Base-by-base conservation (phyloP, 2,329 filamentous ascomycete genomes). In the Endoconidiophora polonica region DNA sequence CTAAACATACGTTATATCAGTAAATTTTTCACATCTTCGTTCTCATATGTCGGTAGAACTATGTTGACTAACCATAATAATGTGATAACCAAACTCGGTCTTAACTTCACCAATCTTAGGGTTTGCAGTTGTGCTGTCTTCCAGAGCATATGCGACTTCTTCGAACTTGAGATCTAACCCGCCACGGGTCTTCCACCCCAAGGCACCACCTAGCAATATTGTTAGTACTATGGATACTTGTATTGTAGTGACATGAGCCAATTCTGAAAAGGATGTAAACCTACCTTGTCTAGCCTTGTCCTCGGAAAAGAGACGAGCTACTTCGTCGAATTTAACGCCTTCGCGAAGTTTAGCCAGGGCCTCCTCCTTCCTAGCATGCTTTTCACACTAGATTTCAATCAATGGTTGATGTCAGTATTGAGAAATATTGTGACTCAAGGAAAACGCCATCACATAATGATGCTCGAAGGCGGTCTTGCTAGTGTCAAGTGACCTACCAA, bases 351-450 rank as follows among this genome's bases (percentile, higher is more conserved):
- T 81, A 51, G 72, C 73, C 14, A 86, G 62, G 0, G 83, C 83
- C 60, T 86, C 79, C 59, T 86, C 82, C 60, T 86, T 87, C 63
- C 80, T 85, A n/a, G 69, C 66, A 60, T 86, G 78, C 60, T 88
- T 88, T 61, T 80, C 79, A 58, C 83, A 87, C 67, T 79, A 48
- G 38, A 24, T 42, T n/a, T 33, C 16, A 43, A 43, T 22, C 40
- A 22, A 40, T 20, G 38, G 16, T 40, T 16, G 18, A 29, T 29
- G 26, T 29, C 22, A 12, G 40, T 23, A 4, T 10, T 23, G 5
- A 42, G 40, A 18, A 10, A 16, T 16, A 42, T 47, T 20, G 3
- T 23, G 12, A 36, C 33, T 47, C 36, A 12, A 5, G 24, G 10
- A 44, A 39, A 12, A 7, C 16, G 16, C 12, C 26, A 29, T 29